Evolutionary conservation across 108 stramenopile species (phyloP).

Genomic region (Cyclotella atomus): DNA sequence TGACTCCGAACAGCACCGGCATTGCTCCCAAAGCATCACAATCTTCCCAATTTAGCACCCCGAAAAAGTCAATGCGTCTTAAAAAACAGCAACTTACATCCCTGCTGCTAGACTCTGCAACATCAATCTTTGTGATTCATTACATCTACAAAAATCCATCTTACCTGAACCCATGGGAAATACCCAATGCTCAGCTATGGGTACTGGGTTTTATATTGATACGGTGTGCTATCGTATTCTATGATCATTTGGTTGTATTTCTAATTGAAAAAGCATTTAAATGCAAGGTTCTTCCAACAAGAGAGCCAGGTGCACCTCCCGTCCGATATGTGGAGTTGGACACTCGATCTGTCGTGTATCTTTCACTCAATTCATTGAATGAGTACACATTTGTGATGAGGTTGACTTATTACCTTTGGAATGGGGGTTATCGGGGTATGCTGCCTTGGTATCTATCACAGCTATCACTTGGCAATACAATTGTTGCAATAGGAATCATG

Average conservation of each 20-base stretch:
- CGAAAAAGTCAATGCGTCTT: conserved; percentile 23
- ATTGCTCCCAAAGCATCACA: too few species aligned
- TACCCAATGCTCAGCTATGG: conserved; percentile 51
- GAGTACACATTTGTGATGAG: conserved; percentile 88
- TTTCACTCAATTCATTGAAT: conserved; percentile 83
- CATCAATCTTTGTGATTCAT: conserved; percentile 41
- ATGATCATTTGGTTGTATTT: conserved; percentile 69
- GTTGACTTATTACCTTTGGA: conserved; percentile 66
- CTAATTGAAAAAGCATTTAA: conserved; percentile 53
- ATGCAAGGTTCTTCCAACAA: conserved; percentile 64
- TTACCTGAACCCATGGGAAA: conserved; percentile 67
- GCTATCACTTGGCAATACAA: conserved; percentile 64
- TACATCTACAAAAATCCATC: conserved; percentile 54
- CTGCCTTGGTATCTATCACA: conserved; percentile 35
- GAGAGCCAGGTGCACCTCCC: conserved; percentile 52
- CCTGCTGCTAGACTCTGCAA: conserved; percentile 50
- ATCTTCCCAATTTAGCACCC: too few species aligned
- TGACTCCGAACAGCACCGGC: too few species aligned
- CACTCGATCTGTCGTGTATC: conserved; percentile 57
- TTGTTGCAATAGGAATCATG: conserved; percentile 74
- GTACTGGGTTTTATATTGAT: conserved; percentile 52
- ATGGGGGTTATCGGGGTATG: conserved; percentile 31
- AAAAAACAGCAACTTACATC: conserved; percentile 44
- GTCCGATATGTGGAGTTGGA: conserved; percentile 66
- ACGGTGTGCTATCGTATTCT: conserved; percentile 64